A percentile compares a stretch with the other conserved stretches of the same genome.
These are phyloP conservation scores for Starmera dryadoides DNA, from an alignment of 805 yeast species.

Conservation along the genomic window DNA sequence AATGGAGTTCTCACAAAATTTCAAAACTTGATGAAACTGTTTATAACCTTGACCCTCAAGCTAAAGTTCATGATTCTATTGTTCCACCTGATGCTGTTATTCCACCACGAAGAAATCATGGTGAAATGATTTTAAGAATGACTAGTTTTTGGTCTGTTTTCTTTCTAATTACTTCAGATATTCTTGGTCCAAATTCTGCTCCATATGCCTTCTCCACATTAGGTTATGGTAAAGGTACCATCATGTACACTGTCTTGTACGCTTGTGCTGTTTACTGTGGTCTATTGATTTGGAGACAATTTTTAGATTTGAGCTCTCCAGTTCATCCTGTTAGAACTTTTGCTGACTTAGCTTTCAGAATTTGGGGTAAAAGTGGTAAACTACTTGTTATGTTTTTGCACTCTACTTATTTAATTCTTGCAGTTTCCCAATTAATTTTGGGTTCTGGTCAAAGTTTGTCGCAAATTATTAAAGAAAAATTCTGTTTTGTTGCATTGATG, in stretches of 20 bases:
- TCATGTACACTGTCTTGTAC: conserved; percentile 34
- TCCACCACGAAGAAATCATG: conserved; percentile 1
- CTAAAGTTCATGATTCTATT: conserved; percentile 1
- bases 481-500: conserved; percentile 34
- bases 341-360: conserved; percentile 34
- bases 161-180: conserved; percentile 40
- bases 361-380: conserved; percentile 28
- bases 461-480: conserved; percentile 26
- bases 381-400: conserved; percentile 29
- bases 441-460: conserved; percentile 36
- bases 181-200: conserved; percentile 39
- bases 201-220: conserved; percentile 37
- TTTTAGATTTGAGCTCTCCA: conserved; percentile 30
- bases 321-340: conserved; percentile 36
- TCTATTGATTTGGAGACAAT: conserved; percentile 27
- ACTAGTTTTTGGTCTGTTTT: conserved; percentile 25
- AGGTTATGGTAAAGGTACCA: conserved; percentile 39
- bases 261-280: conserved; percentile 36
- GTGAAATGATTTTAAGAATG: conserved; percentile 4
- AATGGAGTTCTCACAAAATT: neutral
- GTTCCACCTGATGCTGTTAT: conserved; percentile 4
- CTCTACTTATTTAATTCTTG: conserved; percentile 34
- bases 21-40: conserved; percentile 1
- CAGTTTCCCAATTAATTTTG: conserved; percentile 34
- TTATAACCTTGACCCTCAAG: neutral